Percentiles rank a stretch among this genome's conserved stretches.
Conservation (phyloP, 805 yeast species). For the Soucietia sequanensis region DNA sequence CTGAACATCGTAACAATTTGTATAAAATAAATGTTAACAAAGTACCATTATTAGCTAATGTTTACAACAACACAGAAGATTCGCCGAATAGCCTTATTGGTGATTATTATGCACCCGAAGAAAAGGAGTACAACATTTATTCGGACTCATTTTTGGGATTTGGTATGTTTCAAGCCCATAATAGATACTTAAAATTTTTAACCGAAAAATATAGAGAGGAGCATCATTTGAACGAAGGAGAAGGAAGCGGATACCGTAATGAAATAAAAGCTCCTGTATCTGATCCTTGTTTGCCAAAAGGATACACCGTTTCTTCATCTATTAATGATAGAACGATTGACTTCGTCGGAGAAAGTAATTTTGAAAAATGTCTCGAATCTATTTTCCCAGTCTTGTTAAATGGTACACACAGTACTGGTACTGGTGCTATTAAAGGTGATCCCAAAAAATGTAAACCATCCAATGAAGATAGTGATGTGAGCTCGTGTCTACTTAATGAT, state of each 20-base stretch:
- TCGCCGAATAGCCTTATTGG: too few relatives aligned
- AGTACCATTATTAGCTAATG: conserved; percentile 20
- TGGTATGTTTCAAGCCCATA: conserved; percentile 58
- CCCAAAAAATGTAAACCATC: conserved; percentile 25
- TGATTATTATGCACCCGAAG: neutral
- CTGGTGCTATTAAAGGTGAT: conserved; percentile 17
- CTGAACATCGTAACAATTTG: conserved; percentile 46
- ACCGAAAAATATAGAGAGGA: conserved; percentile 17
- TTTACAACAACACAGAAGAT: neutral
- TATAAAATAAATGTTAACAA: conserved; percentile 45
- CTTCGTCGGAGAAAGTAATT: conserved; percentile 55
- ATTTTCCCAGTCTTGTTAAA: conserved; percentile 47
- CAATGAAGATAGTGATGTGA: conserved; percentile 26
- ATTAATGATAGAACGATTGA: conserved; percentile 27
- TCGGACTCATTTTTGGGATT: conserved; percentile 59
- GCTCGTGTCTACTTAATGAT: conserved; percentile 53
- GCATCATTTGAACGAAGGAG: conserved; percentile 11
- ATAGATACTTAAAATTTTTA: conserved; percentile 42
- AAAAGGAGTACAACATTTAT: conserved; percentile 37
- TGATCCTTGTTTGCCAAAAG: conserved; percentile 62
- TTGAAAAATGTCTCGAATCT: conserved; percentile 43
- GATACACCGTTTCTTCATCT: conserved; percentile 26
- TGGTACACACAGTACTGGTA: conserved; percentile 23
- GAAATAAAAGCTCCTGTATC: conserved; percentile 27
- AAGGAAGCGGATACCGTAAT: conserved; percentile 6